Conservation (phyloP, 2,329 filamentous ascomycete genomes). For the Phoma sp. region DNA sequence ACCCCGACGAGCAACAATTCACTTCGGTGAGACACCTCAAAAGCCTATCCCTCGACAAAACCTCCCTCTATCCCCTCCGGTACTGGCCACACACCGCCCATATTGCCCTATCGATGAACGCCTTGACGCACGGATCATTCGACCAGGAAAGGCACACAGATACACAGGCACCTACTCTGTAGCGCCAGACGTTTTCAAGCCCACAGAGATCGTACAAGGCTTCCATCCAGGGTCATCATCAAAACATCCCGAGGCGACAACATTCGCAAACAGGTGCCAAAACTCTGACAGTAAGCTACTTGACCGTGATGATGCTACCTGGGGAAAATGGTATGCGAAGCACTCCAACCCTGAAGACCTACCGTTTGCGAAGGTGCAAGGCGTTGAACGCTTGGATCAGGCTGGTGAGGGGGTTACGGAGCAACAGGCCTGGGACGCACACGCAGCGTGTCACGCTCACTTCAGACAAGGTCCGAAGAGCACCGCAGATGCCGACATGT, state of each 20-base stretch:
- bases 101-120: not conserved
- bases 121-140: not conserved
- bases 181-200: slow-evolving; percentile 8
- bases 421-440: slow-evolving; percentile 3
- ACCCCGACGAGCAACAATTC: not conserved
- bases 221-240: no score
- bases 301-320: slow-evolving; percentile 12
- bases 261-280: no score
- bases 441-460: not conserved
- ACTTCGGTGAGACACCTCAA: not conserved
- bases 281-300: slow-evolving; percentile 13
- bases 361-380: slow-evolving; percentile 8
- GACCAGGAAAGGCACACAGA: slow-evolving; percentile 6
- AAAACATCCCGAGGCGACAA: no score
- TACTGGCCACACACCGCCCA: not conserved
- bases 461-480: no score
- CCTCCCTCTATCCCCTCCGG: not conserved
- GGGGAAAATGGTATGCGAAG: slow-evolving; percentile 18
- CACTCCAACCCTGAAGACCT: not conserved
- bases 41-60: slow-evolving; percentile 7
- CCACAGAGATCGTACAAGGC: slow-evolving; percentile 12
- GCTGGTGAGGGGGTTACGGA: not conserved
- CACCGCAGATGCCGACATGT: not conserved
- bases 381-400: not conserved
- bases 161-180: slow-evolving; percentile 15